Base-by-base conservation (phyloP, 176 grass and related monocot species). In the Zizania latifolia region DNA sequence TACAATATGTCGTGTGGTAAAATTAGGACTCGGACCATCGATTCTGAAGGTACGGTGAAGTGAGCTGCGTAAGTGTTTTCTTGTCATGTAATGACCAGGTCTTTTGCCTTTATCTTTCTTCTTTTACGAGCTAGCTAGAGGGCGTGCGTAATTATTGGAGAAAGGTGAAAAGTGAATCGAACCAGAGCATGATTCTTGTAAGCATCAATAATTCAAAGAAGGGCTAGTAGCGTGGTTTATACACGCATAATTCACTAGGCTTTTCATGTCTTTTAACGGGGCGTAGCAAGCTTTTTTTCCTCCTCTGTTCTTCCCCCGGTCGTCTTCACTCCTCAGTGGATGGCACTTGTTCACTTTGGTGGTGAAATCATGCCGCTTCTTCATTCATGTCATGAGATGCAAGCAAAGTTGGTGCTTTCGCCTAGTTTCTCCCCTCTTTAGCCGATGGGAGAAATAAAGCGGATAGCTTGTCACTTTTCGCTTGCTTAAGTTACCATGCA, bases 401-500 rank as follows among this genome's bases (percentile, higher is more conserved):
- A 87, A 87, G 75, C 74, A 79, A 87, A 83, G 80, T 33, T 65
- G 59, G 16, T 3, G 27, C 65, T 46, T 48, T 70, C 53, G 29
- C 23, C 7, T 21, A 35, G 29, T 22, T 19, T 50, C 32, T 15
- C 43, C 61, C 31, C 56, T 72, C 74, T 41, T 8, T 8, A 41
- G 34, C 13, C 9, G 19, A 39, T 17, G n/a, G 16, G 38, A 16
- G n/a, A 44, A 56, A 16, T 48, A 50, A 41, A 70, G 64, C 73
- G 30, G 24, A 23, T 28, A 6, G 31, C 9, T 14, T 67, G 33
- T 3, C 9, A 16, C 74, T 68, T 84, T 77, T 58, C 10, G 71
- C 72, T 77, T 89, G 86, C 82, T 84, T 81, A 68, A 85, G 82
- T 85, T 89, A 89, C 82, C 87, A 71, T 82, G 58, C 79, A 87